These are phyloP conservation scores for Russula dissimulans DNA, from an alignment of 768 basidiomycete genomes.

Conservation along the genomic window DNA sequence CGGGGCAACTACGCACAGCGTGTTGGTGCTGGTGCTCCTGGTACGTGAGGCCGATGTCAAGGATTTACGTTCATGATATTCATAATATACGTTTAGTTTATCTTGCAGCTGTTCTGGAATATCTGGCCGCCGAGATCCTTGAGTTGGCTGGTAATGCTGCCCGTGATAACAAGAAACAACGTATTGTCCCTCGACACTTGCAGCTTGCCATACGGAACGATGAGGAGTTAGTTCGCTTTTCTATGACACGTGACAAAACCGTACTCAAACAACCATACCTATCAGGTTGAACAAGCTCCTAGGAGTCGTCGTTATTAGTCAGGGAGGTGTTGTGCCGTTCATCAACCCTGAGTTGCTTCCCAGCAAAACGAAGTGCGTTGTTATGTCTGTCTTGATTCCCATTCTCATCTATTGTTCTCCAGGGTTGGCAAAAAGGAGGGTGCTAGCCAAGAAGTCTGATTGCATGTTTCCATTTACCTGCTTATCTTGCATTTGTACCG, in stretches of 20 bases:
- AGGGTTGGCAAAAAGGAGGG: conserved; percentile 40
- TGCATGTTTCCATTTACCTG: not conserved
- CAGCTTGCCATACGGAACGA: conserved; percentile 92
- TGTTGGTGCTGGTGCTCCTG: conserved; percentile 80
- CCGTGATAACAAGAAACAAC: conserved; percentile 87
- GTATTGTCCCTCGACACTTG: conserved; percentile 90
- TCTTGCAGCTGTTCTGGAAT: conserved; percentile 85
- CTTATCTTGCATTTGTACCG: not conserved
- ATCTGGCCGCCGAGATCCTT: conserved; percentile 87
- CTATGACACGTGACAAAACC: not conserved
- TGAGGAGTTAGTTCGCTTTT: conserved; percentile 23
- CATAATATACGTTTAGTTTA: conserved; percentile 44
- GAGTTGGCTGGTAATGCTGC: conserved; percentile 87
- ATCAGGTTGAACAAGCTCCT: conserved; percentile 67
- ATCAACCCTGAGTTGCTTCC: conserved; percentile 55
- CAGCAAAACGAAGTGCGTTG: conserved; percentile 34
- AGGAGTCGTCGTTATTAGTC: conserved; percentile 80
- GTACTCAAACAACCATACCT: conserved; percentile 36
- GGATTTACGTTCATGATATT: not conserved
- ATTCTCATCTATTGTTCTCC: not conserved
- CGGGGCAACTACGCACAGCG: conserved; percentile 79
- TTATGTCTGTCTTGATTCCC: not conserved
- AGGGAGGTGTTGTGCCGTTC: conserved; percentile 62
- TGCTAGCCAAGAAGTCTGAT: conserved; percentile 34
- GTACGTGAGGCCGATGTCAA: conserved; percentile 30